These are phyloP conservation scores for Lichtheimia hyalospora DNA, from an alignment of 371 early-diverging fungal species.

Conservation along the genomic window DNA sequence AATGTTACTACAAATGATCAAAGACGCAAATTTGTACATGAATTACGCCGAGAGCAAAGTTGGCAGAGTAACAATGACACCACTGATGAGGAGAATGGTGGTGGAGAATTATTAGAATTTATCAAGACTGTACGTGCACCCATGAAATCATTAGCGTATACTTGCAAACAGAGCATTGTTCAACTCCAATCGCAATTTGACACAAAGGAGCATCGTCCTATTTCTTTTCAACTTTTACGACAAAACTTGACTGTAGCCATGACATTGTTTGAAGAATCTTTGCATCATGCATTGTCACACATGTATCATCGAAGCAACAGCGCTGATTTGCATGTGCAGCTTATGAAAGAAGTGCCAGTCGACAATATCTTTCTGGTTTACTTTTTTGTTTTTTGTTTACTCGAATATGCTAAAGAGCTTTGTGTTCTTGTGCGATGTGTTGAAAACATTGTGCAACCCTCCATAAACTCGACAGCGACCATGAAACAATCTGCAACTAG, in stretches of 20 bases:
- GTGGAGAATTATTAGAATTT: conserved; percentile 50
- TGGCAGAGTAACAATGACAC: background rate
- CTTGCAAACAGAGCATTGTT: conserved; percentile 59
- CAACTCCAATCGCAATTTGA: conserved; percentile 52
- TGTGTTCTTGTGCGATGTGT: conserved; percentile 27
- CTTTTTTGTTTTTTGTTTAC: conserved; percentile 75
- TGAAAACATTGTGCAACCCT: conserved; percentile 3
- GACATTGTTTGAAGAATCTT: conserved; percentile 28
- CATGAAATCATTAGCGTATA: conserved; percentile 59
- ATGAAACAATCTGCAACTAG: background rate
- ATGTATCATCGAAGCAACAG: conserved; percentile 8
- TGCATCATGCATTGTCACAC: conserved; percentile 15
- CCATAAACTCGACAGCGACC: background rate
- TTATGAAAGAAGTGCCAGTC: conserved; percentile 43
- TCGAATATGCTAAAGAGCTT: conserved; percentile 72
- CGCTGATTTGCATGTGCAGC: conserved; percentile 28
- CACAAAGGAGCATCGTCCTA: conserved; percentile 13
- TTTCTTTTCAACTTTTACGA: conserved; percentile 23
- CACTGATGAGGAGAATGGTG: background rate
- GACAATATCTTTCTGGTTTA: conserved; percentile 73
- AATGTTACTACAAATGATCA: conserved; percentile 13
- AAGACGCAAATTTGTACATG: conserved; percentile 15
- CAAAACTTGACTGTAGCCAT: conserved; percentile 37
- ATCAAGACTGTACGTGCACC: conserved; percentile 56
- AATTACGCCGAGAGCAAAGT: conserved; percentile 17